Base-by-base conservation (phyloP, 352 stramenopile genomes). In the Pythium brachiatum region DNA sequence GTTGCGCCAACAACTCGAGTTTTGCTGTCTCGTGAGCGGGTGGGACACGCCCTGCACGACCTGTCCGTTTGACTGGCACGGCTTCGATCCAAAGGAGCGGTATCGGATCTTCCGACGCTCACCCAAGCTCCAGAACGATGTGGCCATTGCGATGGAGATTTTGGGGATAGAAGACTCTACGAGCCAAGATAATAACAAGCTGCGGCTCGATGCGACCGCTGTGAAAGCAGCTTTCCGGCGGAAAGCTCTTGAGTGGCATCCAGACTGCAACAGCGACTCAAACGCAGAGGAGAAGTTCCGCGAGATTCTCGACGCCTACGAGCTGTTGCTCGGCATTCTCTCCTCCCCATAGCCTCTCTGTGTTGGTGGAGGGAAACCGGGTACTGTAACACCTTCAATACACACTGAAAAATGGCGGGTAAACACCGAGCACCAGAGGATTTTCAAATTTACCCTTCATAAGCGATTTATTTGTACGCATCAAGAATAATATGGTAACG, bases 221-320 rank as follows among this genome's bases (percentile, higher is more conserved):
- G 61, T 90, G 20, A 90, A 90, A 53, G 67, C 67, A 4, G 79
- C 81, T 18, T 90, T 90, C 60, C 79, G 81, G 60, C 64, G 53
- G 41, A 75, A 88, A 54, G 92, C 92, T 26, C 75, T 98, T 12
- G 86, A 90, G 68, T 97, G 90, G 74, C 94, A 98, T 60, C 94
- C 94, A 0, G 94, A 98, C 72, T 97, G 95, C 72, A 97, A 96
- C 61, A 61, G 76, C 11, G 64, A 88, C 21, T 76, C 84, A n/a
- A 64, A 74, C 18, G 92, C 92, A 12, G 77, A 86, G 20, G 79
- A 83, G 34, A 73, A 77, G 1, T 98, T 98, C 74, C 90, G 92
- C 54, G 69, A 87, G 32, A 83, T 98, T 8, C 77, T 95, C 44
- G 53, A 77, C 31, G 94, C 92, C 7, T 98, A 97, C 62, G 89